Base-by-base conservation (phyloP, 73 alveolate species). In the Halteria grandinella region DNA sequence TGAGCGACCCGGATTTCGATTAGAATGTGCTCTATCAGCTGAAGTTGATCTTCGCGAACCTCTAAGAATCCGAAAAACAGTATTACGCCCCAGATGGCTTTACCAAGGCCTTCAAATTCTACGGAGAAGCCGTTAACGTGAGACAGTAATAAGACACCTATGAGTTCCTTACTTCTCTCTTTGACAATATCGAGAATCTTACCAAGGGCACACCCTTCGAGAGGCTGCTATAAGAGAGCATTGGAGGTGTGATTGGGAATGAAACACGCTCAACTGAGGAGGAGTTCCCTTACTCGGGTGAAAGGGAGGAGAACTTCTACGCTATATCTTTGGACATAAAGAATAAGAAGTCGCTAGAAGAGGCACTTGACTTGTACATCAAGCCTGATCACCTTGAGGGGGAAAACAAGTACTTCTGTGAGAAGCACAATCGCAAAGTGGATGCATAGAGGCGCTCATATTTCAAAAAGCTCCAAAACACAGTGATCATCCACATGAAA, bases 81-180 rank as follows among this genome's bases (percentile, higher is more conserved):
- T 95, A 87, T 69, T 93, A 94, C 75, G 90, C 94, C 37, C 98
- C 99, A 40, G 80, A 84, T 64, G 95, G 88, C 18, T 87, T 95
- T 60, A 88, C 95, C 40, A 62, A 86, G 43, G 96, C 93, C 0
- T 78, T 93, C 29, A 71, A 49, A 47, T 54, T 82, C 33, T 75
- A 82, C 55, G 99, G 99, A 11, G 93, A 90, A 54, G 97, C 99
- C 12, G 95, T 86, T 29, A 95, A 97, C 55, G 91, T 89, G 0
- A 82, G 86, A 12, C 77, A 90, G 11, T 91, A 95, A 64, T 88
- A 97, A 71, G 99, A 96, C 76, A 93, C 99, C 58, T 97, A 96
- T 59, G 99, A 96, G 81, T 96, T 96, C 86, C 85, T 82, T 37
- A 92, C 89, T 79, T 83, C 88, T 62, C 86, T 96, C 50, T 93